Evolutionary conservation across 257 asterid genomes (phyloP), one percentile per base, ranked within the genome.

Genomic region (Fraxinus anomala): DNA sequence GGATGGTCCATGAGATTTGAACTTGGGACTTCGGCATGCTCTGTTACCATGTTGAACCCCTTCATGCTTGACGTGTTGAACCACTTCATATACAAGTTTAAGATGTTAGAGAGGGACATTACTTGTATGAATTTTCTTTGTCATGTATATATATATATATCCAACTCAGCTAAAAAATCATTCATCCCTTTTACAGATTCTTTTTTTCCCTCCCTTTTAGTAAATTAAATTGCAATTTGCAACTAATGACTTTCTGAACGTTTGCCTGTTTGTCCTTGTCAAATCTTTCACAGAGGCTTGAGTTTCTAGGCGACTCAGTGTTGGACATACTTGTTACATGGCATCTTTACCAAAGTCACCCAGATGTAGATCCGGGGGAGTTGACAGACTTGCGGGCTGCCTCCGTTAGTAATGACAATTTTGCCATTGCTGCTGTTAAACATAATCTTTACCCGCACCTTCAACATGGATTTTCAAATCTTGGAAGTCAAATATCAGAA

Each of bases 251-350:
- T 63, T 63, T n/a, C 69, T 44, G n/a, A 63, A 68, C 10, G 40
- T 34, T 21, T 14, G 70, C 31, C 72, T 30, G 37, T 78, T 54
- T 72, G 16, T 19, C 16, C 51, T 80, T 82, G 19, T 70, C 79
- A 70, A 44, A 84, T 77, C 65, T 80, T 19, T 82, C 68, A 72
- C 92, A 95, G 99, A 89, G 99, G 85, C 97, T 96, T 61, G 99
- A 96, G 82, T 96, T 90, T 91, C 98, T 96, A 7, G 99, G 99
- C 0, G 99, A 96, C 73, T 91, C 99, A 5, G 98, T 91, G 77
- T 75, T 93, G 89, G 99, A 93, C 83, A 56, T 96, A 79, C 96
- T 96, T 71, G 83, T 96, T 44, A 93, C 98, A 23, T 73, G 82
- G 85, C 86, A 96, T 84, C 95, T 89, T 80, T 96, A 88, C 77